These are phyloP conservation scores for Podaxis sp. DNA, from an alignment of 768 basidiomycete species.

Conservation along the genomic window DNA sequence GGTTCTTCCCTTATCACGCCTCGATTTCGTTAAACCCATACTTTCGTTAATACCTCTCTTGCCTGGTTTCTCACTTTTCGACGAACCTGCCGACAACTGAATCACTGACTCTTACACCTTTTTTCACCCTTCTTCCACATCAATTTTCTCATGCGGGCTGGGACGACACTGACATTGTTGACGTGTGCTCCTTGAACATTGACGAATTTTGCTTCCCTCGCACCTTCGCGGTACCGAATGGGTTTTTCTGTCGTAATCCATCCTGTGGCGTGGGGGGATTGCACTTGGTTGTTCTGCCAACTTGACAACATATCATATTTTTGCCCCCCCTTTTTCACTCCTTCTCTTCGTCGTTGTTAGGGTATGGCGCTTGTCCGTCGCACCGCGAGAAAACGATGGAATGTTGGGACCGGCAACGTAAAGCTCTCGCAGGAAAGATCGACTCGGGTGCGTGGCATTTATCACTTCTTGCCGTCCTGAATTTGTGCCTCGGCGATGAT, in stretches of 20 bases:
- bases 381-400: slow-evolving; percentile 46
- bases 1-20: background rate
- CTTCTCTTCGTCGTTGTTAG: slow-evolving; percentile 24
- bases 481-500: slow-evolving; percentile 1
- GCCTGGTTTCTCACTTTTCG: slow-evolving; percentile 3
- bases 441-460: slow-evolving; percentile 47
- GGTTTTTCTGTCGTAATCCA: background rate
- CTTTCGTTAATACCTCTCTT: background rate
- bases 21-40: background rate
- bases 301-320: background rate
- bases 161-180: background rate
- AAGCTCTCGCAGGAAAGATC: slow-evolving; percentile 42
- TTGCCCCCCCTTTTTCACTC: slow-evolving; percentile 1
- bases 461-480: background rate
- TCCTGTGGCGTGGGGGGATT: background rate
- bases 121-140: background rate
- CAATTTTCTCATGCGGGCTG: background rate
- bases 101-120: slow-evolving; percentile 11
- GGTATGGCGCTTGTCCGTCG: slow-evolving; percentile 59
- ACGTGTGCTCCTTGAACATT: background rate
- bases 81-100: slow-evolving; percentile 6
- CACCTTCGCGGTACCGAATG: slow-evolving; percentile 9
- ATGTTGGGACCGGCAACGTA: slow-evolving; percentile 54
- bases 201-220: background rate
- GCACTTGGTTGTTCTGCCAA: background rate